Evolutionary conservation across 1,284 basidiomycete species (phyloP).

Genomic region (Schizophyllum commune): DNA sequence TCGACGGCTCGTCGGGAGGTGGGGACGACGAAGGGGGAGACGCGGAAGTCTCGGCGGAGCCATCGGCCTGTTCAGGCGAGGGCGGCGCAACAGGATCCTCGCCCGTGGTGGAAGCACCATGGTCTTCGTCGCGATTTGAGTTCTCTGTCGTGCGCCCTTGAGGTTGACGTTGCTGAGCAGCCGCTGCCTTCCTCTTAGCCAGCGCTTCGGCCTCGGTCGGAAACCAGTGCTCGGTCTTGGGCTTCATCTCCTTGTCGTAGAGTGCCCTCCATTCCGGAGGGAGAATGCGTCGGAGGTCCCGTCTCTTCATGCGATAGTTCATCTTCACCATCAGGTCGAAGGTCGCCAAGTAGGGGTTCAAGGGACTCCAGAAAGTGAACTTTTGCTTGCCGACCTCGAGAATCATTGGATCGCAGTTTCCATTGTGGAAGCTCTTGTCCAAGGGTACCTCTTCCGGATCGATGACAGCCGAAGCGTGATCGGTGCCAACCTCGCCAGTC

Average conservation of each 20-base stretch:
- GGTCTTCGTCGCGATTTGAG: neutral
- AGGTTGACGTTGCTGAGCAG: neutral
- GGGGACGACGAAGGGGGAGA: neutral
- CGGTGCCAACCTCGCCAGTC: neutral
- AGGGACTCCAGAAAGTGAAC: neutral
- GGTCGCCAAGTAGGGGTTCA: too few species aligned
- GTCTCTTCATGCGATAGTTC: too few species aligned
- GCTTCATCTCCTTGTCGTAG: too few species aligned
- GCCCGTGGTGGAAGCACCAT: neutral
- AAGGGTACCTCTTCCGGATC: neutral
- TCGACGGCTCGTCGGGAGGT: neutral
- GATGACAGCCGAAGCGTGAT: neutral
- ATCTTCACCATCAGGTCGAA: too few species aligned
- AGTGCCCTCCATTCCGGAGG: too few species aligned
- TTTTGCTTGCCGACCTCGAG: neutral
- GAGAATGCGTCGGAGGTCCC: too few species aligned
- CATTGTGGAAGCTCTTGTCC: neutral
- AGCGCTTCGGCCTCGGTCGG: too few species aligned
- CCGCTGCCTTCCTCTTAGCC: too few species aligned
- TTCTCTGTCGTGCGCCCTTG: neutral
- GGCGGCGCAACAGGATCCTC: too few species aligned
- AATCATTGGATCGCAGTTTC: neutral
- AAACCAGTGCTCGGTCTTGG: too few species aligned
- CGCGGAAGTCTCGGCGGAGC: too few species aligned
- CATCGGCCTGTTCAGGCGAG: too few species aligned